A percentile compares a stretch with the other conserved stretches of the same genome.
Evolutionary conservation across 768 basidiomycete genomes (phyloP).

Genomic region (Calocera cornea): DNA sequence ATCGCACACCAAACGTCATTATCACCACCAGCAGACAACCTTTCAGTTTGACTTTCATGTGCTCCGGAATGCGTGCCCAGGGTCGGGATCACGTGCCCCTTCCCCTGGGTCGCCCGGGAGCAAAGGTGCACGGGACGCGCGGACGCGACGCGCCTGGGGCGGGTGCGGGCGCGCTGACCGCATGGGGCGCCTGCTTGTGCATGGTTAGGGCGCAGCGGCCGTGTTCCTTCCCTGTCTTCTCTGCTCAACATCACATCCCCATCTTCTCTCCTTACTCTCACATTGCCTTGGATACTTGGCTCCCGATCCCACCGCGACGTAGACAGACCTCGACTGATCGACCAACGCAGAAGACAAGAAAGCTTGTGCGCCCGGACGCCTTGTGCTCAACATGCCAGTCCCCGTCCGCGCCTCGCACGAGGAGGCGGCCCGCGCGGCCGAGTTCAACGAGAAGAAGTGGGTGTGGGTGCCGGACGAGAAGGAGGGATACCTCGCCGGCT

Average conservation of each 20-base stretch:
- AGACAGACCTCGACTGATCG: not conserved
- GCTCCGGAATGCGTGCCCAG: not conserved
- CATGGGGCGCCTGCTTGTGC: not conserved
- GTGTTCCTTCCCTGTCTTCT: not conserved
- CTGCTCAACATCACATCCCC: not conserved
- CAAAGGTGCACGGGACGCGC: not conserved
- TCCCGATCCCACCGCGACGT: not conserved
- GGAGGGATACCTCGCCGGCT: constrained; percentile 88
- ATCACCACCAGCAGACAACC: too few species aligned
- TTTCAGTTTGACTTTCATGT: not conserved
- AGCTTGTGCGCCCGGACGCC: too few species aligned
- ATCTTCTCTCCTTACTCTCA: not conserved
- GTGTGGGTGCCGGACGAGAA: constrained; percentile 92
- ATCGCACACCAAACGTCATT: too few species aligned
- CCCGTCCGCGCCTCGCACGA: constrained; percentile 5
- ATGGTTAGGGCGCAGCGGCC: not conserved
- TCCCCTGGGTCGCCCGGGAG: not conserved
- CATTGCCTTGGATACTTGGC: not conserved
- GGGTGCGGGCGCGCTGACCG: too few species aligned
- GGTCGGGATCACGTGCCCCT: not conserved
- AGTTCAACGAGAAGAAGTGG: constrained; percentile 97
- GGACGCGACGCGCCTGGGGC: not conserved
- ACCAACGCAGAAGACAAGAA: too few species aligned
- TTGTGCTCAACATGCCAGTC: not conserved
- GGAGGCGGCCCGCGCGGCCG: constrained; percentile 72